Conservation (phyloP, 83 land plant species). For the Picea abies region DNA sequence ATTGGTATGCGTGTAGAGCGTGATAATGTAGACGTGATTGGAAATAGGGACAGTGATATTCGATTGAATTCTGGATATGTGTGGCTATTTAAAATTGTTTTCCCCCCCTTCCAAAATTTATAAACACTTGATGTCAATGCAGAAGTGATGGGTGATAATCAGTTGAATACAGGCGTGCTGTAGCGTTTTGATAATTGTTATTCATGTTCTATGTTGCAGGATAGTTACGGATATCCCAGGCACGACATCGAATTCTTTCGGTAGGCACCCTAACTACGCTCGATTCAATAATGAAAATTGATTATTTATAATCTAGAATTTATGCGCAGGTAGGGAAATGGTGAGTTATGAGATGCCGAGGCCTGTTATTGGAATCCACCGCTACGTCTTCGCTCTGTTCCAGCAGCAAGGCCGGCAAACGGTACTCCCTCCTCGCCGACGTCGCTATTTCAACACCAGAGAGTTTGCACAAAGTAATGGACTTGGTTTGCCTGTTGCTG, state of each 20-base stretch:
- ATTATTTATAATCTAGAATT: background rate
- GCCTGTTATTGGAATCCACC: constrained; percentile 35
- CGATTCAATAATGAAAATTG: too few species aligned
- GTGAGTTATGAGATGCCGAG: constrained; percentile 32
- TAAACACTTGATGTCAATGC: background rate
- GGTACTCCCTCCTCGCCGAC: constrained; percentile 31
- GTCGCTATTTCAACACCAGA: constrained; percentile 44
- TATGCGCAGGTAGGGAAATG: constrained; percentile 26
- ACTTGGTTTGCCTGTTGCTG: constrained; percentile 40
- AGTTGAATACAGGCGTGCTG: too few species aligned
- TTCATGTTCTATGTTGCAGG: constrained; percentile 31
- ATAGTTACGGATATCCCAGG: constrained; percentile 78
- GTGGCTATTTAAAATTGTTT: background rate
- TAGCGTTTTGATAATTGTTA: background rate
- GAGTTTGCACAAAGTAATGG: constrained; percentile 37
- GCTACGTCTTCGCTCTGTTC: constrained; percentile 35
- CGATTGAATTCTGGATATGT: too few species aligned
- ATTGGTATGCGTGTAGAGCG: constrained; percentile 17
- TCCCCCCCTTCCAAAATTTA: background rate
- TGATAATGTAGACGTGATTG: background rate
- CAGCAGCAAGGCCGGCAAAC: constrained; percentile 29
- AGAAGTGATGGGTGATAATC: background rate
- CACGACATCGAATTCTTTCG: constrained; percentile 63
- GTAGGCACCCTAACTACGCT: constrained; percentile 17
- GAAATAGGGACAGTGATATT: too few species aligned